These are phyloP conservation scores for Globisporangium ultimum DNA, from an alignment of 352 stramenopile species.

Conservation along the genomic window DNA sequence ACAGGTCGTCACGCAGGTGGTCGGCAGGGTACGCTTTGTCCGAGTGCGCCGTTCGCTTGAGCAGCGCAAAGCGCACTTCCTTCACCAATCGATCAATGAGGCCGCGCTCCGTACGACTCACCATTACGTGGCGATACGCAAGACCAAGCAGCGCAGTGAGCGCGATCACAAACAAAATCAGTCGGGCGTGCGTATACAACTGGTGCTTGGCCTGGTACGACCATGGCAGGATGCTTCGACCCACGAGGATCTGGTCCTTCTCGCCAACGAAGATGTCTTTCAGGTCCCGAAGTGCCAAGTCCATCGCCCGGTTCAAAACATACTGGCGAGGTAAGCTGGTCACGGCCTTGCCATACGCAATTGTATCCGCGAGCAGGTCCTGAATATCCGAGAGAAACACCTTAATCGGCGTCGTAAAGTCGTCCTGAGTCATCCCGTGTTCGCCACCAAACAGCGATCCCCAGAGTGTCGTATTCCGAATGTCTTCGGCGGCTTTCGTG, in stretches of 20 bases:
- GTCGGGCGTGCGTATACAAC: constrained; percentile 36
- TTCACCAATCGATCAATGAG: constrained; percentile 64
- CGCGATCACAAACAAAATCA: constrained; percentile 33
- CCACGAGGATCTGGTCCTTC: constrained; percentile 44
- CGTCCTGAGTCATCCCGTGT: neutral
- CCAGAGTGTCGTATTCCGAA: constrained; percentile 33
- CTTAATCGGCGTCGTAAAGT: constrained; percentile 25
- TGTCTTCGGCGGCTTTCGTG: constrained; percentile 25
- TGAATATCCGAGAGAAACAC: constrained; percentile 56
- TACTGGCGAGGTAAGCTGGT: constrained; percentile 40
- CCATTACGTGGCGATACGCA: constrained; percentile 28
- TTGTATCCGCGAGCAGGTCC: constrained; percentile 30
- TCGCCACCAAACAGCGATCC: constrained; percentile 16
- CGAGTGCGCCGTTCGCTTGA: constrained; percentile 32
- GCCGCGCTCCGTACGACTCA: constrained; percentile 43
- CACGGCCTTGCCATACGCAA: constrained; percentile 43
- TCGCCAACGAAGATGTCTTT: constrained; percentile 50
- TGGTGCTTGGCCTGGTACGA: constrained; percentile 46
- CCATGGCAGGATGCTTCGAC: constrained; percentile 42
- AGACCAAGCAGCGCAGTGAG: constrained; percentile 25
- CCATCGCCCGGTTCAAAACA: constrained; percentile 57
- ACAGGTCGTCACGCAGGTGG: constrained; percentile 59
- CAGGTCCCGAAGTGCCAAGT: constrained; percentile 53
- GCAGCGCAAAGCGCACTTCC: constrained; percentile 61
- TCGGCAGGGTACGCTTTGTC: constrained; percentile 52